phyloP scores from a whole-genome alignment of 805 yeast species.

The Wickerhamiella kurtzmanii region DNA sequence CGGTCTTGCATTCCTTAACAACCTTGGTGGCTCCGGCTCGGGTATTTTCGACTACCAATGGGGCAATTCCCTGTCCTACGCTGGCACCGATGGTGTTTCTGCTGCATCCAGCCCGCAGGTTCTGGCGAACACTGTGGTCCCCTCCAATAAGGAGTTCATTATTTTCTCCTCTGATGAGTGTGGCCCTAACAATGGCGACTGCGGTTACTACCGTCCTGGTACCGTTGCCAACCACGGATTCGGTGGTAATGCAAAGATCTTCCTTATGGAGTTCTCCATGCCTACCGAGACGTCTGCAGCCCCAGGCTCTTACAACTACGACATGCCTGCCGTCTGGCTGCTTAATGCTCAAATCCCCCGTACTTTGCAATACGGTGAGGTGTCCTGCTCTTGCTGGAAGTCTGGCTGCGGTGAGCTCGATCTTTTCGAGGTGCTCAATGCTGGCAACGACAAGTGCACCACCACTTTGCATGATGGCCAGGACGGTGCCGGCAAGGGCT shows the following conservation, averaged over 20 bases:
- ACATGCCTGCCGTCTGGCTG: constrained; percentile 98
- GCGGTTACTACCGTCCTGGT: constrained; percentile 78
- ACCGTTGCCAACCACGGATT: constrained; percentile 94
- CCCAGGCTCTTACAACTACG: constrained; percentile 45
- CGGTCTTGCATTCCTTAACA: constrained; percentile 74
- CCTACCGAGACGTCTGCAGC: constrained; percentile 48
- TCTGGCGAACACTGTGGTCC: constrained; percentile 52
- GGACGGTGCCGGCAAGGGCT: constrained; percentile 72
- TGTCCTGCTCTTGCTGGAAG: constrained; percentile 87
- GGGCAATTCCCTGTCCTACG: constrained; percentile 86
- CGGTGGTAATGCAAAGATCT: constrained; percentile 69
- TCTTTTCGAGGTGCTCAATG: constrained; percentile 70
- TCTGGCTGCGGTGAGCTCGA: constrained; percentile 98
- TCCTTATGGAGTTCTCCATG: constrained; percentile 89
- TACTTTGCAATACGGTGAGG: constrained; percentile 81
- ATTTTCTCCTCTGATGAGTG: constrained; percentile 50
- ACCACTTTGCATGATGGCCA: constrained; percentile 77
- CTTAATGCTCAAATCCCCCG: constrained; percentile 93
- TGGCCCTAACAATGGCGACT: constrained; percentile 28
- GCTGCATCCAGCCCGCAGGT: constrained; percentile 59
- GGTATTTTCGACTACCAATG: constrained; percentile 78
- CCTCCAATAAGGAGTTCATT: constrained; percentile 65
- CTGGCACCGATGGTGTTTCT: constrained; percentile 61
- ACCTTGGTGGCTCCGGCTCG: constrained; percentile 66
- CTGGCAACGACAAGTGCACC: constrained; percentile 58